Percentiles rank a stretch among this genome's conserved stretches.
Evolutionary conservation across 441 rosid species (phyloP).

Genomic region (Rhodomyrtus psidioides): DNA sequence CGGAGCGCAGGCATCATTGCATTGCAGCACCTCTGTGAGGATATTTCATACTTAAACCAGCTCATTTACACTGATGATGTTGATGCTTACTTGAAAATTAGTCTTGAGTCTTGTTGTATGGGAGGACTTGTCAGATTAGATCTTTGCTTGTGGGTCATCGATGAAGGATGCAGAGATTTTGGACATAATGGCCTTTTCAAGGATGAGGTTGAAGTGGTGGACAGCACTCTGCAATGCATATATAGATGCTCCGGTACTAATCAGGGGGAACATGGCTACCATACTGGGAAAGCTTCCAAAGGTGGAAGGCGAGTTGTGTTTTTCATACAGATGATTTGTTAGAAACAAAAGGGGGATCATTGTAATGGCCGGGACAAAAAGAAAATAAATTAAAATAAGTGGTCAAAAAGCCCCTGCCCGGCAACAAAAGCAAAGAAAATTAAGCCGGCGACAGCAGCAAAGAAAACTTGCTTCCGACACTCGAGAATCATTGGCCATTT

Average conservation of each 20-base stretch:
- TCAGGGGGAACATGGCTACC: constrained; percentile 77
- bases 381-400: too few relatives aligned
- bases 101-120: constrained; percentile 65
- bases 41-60: constrained; percentile 67
- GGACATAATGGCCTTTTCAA: constrained; percentile 44
- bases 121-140: constrained; percentile 85
- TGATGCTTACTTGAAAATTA: constrained; percentile 40
- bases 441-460: too few relatives aligned
- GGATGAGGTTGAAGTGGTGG: constrained; percentile 71
- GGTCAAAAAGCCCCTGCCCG: too few relatives aligned
- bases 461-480: too few relatives aligned
- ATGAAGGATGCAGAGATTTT: constrained; percentile 74
- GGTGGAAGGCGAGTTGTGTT: constrained; percentile 46
- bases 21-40: constrained; percentile 68
- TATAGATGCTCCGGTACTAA: constrained; percentile 69
- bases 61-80: constrained; percentile 60
- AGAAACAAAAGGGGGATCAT: neutral
- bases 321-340: neutral
- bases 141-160: constrained; percentile 70
- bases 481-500: too few relatives aligned
- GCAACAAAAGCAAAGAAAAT: too few relatives aligned
- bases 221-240: constrained; percentile 82
- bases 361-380: too few relatives aligned
- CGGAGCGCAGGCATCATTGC: constrained; percentile 64
- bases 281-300: constrained; percentile 79